Evolutionary conservation across 2,329 filamentous ascomycete species (phyloP).

Genomic region (Trichoderma asperellum): DNA sequence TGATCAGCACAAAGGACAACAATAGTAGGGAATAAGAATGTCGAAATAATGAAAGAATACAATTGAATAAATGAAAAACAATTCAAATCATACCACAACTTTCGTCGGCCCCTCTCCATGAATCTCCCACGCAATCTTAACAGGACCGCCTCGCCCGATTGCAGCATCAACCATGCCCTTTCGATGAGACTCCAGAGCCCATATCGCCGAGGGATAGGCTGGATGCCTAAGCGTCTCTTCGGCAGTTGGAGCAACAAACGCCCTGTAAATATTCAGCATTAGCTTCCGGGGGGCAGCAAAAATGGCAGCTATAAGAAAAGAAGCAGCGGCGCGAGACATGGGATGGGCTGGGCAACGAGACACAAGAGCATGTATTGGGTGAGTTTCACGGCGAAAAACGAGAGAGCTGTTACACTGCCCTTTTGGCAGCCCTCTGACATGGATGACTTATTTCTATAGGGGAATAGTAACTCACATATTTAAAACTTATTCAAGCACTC

Average conservation of each 20-base stretch:
- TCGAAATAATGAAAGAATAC: too few relatives aligned
- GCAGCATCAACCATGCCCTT: constrained; percentile 67
- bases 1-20: not conserved
- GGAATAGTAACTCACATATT: constrained; percentile 3
- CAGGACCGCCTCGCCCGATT: constrained; percentile 71
- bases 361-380: not conserved
- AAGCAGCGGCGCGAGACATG: not conserved
- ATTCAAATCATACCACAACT: constrained; percentile 64
- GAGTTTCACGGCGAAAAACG: not conserved
- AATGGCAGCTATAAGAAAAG: not conserved
- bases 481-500: not conserved
- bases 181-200: constrained; percentile 68
- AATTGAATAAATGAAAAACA: too few relatives aligned
- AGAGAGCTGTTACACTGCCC: constrained; percentile 1
- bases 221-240: constrained; percentile 66
- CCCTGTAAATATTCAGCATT: constrained; percentile 22
- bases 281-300: not conserved
- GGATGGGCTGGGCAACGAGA: not conserved
- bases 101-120: constrained; percentile 75
- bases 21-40: not conserved
- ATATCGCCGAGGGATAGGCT: constrained; percentile 68
- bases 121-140: constrained; percentile 78
- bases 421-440: not conserved
- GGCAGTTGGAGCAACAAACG: constrained; percentile 47
- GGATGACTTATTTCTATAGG: not conserved